Evolutionary conservation across 331 rosid species (phyloP).

Genomic region (Quercus phellos): DNA sequence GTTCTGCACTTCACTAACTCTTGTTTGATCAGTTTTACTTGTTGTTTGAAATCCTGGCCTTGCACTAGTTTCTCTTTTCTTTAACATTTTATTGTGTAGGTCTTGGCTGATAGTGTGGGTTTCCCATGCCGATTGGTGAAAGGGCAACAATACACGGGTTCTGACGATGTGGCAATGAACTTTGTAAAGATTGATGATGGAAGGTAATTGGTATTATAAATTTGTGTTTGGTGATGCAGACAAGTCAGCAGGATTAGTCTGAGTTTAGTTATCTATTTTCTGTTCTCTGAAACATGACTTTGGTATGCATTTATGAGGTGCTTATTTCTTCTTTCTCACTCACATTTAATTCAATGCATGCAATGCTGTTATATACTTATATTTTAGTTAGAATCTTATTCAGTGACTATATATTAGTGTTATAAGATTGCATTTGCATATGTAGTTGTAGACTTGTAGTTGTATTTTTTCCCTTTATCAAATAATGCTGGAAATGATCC

Average conservation of each 20-base stretch:
- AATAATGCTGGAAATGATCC: neutral
- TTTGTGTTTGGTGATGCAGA: slow-evolving; percentile 18
- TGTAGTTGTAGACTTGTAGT: neutral
- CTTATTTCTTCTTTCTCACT: slow-evolving; percentile 15
- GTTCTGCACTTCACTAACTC: neutral
- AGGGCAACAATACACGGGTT: slow-evolving; percentile 83
- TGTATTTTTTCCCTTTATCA: slow-evolving; percentile 2
- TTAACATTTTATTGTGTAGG: slow-evolving; percentile 33
- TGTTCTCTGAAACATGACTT: neutral
- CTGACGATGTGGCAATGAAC: slow-evolving; percentile 79
- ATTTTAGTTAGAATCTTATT: neutral
- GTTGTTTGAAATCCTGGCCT: slow-evolving; percentile 3
- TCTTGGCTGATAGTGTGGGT: slow-evolving; percentile 85
- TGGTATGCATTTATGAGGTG: neutral
- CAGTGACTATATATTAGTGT: slow-evolving; percentile 3
- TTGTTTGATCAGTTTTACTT: neutral
- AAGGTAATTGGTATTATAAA: slow-evolving; percentile 51
- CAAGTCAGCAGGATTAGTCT: slow-evolving; percentile 17
- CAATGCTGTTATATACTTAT: neutral
- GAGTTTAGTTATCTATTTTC: slow-evolving; percentile 6
- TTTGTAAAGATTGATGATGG: slow-evolving; percentile 77
- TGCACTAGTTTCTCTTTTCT: neutral
- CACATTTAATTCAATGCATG: neutral
- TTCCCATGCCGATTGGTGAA: slow-evolving; percentile 88
- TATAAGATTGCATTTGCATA: slow-evolving; percentile 6